Conservation (phyloP, 176 grass and related monocot species). For the Rhynchospora breviuscula region DNA sequence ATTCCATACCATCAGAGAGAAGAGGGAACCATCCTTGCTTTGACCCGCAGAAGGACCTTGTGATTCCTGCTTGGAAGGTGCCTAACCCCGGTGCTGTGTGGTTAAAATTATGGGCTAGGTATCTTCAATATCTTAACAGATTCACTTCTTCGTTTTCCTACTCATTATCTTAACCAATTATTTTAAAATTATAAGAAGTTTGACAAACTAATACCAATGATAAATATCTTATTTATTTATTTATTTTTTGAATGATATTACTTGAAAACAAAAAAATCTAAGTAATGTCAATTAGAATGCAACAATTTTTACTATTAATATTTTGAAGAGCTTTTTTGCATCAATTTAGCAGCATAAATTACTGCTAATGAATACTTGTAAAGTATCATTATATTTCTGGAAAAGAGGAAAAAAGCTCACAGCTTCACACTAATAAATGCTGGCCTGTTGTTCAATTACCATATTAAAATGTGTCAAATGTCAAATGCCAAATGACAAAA, state of each 20-base stretch:
- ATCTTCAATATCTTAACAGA: not conserved
- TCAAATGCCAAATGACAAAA: too few species aligned
- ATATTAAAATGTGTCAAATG: too few species aligned
- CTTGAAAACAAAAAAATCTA: not conserved
- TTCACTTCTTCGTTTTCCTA: not conserved
- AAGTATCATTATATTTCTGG: too few species aligned
- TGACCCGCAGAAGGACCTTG: conserved; percentile 78
- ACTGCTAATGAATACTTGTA: too few species aligned
- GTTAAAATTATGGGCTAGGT: conserved; percentile 92
- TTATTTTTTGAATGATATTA: not conserved
- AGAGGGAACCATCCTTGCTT: conserved; percentile 88
- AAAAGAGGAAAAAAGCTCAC: too few species aligned
- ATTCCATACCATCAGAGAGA: conserved; percentile 66
- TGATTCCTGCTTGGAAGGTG: conserved; percentile 87
- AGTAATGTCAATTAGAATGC: not conserved
- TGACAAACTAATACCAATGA: not conserved
- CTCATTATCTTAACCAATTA: too few species aligned
- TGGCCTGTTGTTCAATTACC: too few species aligned
- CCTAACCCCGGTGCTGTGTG: conserved; percentile 75
- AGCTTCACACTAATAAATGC: too few species aligned
- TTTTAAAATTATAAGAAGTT: not conserved
- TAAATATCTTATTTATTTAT: not conserved
- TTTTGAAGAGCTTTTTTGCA: not conserved
- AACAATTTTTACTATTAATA: not conserved
- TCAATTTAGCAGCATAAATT: not conserved